These are phyloP conservation scores for Delitschia confertaspora DNA, from an alignment of 495 filamentous ascomycete genomes.

Conservation along the genomic window DNA sequence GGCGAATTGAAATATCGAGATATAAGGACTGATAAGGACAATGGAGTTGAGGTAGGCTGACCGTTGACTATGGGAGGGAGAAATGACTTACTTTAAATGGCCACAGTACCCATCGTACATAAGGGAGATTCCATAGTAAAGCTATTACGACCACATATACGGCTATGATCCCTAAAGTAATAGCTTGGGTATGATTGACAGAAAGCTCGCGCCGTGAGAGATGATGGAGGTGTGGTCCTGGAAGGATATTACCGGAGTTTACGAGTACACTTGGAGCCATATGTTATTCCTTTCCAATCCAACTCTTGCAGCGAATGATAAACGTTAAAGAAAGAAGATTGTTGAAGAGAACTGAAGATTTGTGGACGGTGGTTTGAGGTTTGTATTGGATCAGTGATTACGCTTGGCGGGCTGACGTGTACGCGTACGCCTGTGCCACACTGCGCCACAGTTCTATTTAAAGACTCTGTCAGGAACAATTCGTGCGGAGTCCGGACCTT, in stretches of 20 bases:
- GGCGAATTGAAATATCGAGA: neutral
- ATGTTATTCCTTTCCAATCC: too few species aligned
- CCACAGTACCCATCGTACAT: conserved; percentile 63
- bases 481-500: too few species aligned
- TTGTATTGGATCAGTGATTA: neutral
- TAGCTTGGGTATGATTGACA: conserved; percentile 61
- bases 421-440: neutral
- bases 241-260: conserved; percentile 19
- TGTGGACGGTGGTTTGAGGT: neutral
- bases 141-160: conserved; percentile 68
- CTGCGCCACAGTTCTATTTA: too few species aligned
- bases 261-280: conserved; percentile 21
- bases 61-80: too few species aligned
- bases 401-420: too few species aligned
- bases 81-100: conserved; percentile 62
- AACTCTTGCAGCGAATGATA: conserved; percentile 4
- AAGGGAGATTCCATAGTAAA: conserved; percentile 70
- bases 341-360: neutral
- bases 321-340: neutral
- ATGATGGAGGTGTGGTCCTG: conserved; percentile 16
- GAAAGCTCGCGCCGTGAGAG: conserved; percentile 44
- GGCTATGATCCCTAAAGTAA: conserved; percentile 60
- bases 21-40: conserved; percentile 1
- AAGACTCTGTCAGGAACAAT: too few species aligned
- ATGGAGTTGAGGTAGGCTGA: neutral